Evolutionary conservation across 345 rosid genomes (phyloP).

Genomic region (Nasturtium officinale): DNA sequence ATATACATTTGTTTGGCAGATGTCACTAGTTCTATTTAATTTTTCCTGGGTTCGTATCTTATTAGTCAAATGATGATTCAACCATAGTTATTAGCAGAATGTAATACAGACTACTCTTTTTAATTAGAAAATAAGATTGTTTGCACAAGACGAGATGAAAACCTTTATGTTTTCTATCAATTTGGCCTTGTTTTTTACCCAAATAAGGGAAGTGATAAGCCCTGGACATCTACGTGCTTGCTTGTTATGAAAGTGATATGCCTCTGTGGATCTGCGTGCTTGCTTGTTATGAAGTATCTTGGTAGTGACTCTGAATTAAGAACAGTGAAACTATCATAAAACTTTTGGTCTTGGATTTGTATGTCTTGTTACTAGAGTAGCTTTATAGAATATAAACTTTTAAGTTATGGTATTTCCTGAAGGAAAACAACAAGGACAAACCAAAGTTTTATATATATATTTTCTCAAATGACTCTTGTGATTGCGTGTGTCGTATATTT

Average conservation of each 20-base stretch:
- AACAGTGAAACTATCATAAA: not conserved
- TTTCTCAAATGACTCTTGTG: not conserved
- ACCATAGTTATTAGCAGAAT: conserved; percentile 16
- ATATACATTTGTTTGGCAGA: conserved; percentile 9
- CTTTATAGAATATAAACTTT: not conserved
- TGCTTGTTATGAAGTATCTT: conserved; percentile 12
- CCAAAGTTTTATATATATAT: not conserved
- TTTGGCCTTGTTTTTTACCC: not conserved
- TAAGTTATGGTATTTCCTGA: not conserved
- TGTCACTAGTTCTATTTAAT: not conserved
- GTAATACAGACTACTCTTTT: conserved; percentile 5
- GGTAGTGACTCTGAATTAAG: not conserved
- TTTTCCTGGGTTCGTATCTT: conserved; percentile 22
- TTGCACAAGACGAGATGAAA: not conserved
- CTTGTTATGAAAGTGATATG: conserved; percentile 8
- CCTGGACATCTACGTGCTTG: not conserved
- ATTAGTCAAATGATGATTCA: conserved; percentile 20
- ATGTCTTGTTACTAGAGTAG: not conserved
- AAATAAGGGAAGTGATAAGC: not conserved
- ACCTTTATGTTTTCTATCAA: not conserved
- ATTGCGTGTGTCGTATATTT: not conserved
- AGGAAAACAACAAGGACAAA: not conserved
- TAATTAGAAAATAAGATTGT: not conserved
- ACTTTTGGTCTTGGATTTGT: not conserved
- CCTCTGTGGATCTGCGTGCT: not conserved